Evolutionary conservation across 75 land plant species (phyloP).

Genomic region (Gnetum montanum): DNA sequence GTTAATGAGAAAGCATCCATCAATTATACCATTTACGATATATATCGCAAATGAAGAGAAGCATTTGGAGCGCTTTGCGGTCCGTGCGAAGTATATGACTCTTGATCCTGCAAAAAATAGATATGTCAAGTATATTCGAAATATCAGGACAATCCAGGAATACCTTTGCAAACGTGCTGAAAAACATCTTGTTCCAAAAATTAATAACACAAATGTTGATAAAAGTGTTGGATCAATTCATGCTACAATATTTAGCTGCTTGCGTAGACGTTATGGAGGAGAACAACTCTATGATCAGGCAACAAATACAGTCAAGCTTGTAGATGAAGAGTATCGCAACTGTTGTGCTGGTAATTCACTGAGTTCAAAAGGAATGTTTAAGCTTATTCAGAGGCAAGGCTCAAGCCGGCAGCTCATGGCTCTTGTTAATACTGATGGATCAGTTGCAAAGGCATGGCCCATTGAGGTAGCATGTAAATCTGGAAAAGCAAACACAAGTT

Average conservation of each 20-base stretch:
- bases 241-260: constrained; percentile 48
- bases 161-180: constrained; percentile 46
- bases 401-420: constrained; percentile 54
- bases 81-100: constrained; percentile 55
- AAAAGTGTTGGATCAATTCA: constrained; percentile 59
- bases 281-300: constrained; percentile 36
- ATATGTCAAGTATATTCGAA: constrained; percentile 50
- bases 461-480: constrained; percentile 7
- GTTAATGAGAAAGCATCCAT: constrained; percentile 49
- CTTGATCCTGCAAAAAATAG: constrained; percentile 48
- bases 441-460: constrained; percentile 69
- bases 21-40: constrained; percentile 47
- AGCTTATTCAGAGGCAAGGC: constrained; percentile 51
- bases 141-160: constrained; percentile 46
- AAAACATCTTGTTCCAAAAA: constrained; percentile 47
- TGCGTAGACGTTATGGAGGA: constrained; percentile 36
- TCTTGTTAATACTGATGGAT: constrained; percentile 50
- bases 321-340: constrained; percentile 53
- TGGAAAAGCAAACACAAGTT: constrained; percentile 2
- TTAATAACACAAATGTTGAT: constrained; percentile 65
- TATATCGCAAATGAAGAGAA: constrained; percentile 50
- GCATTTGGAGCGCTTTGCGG: constrained; percentile 48
- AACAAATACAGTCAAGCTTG: constrained; percentile 49
- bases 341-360: constrained; percentile 50
- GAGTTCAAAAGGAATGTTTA: constrained; percentile 64